Evolutionary conservation across 306 rosid species (phyloP).

Genomic region (Castanea crenata): DNA sequence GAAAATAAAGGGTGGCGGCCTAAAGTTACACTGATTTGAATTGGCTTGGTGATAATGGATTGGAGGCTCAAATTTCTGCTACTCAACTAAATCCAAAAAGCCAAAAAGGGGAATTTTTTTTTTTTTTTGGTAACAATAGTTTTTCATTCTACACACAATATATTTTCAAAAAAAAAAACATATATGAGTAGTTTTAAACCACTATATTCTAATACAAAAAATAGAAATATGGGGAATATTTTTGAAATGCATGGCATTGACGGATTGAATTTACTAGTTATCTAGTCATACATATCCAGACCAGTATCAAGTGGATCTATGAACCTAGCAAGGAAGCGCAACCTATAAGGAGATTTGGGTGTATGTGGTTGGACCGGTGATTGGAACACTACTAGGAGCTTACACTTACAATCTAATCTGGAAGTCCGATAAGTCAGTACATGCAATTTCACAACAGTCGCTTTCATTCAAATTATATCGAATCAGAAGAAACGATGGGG

Average conservation of each 20-base stretch:
- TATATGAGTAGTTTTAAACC: too few species aligned
- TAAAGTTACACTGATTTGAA: constrained; percentile 33
- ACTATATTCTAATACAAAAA: too few species aligned
- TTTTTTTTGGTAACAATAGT: too few species aligned
- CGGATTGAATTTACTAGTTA: not conserved
- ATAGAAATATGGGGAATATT: too few species aligned
- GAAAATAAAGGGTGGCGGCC: constrained; percentile 63
- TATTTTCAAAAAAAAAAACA: too few species aligned
- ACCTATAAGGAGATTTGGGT: constrained; percentile 67
- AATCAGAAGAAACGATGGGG: constrained; percentile 16
- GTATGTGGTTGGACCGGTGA: constrained; percentile 62
- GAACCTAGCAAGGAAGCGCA: constrained; percentile 83
- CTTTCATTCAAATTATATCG: constrained; percentile 30
- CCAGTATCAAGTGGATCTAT: constrained; percentile 87
- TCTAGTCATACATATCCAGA: constrained; percentile 28
- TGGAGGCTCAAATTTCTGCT: not conserved
- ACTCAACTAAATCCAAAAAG: too few species aligned
- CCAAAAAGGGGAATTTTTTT: too few species aligned
- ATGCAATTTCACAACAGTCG: constrained; percentile 20
- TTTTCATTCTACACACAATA: too few species aligned
- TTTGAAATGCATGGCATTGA: too few species aligned
- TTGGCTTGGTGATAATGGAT: constrained; percentile 46
- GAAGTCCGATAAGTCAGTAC: constrained; percentile 28
- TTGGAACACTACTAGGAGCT: constrained; percentile 65
- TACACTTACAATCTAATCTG: constrained; percentile 55